These are phyloP conservation scores for Knoxia roxburghii DNA, from an alignment of 257 asterid species.

Conservation along the genomic window DNA sequence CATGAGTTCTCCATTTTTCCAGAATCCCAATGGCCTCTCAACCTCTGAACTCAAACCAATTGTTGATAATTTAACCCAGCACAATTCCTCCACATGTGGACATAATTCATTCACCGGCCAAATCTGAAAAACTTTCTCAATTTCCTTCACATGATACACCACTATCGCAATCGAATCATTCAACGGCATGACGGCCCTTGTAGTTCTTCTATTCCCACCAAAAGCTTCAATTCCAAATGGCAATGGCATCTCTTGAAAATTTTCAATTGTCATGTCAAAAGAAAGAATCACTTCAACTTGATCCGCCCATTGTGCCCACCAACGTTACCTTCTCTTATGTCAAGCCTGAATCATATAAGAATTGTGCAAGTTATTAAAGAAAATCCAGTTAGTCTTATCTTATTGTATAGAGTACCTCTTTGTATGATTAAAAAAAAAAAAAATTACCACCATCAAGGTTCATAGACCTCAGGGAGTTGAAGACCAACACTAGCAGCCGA, in stretches of 20 bases:
- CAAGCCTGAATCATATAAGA: too few relatives aligned
- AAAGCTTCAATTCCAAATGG: conserved; percentile 33
- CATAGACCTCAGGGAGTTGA: conserved; percentile 70
- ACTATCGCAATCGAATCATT: conserved; percentile 39
- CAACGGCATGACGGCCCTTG: conserved; percentile 41
- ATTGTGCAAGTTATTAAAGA: too few relatives aligned
- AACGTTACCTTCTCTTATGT: too few relatives aligned
- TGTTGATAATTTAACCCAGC: conserved; percentile 32
- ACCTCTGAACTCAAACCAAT: conserved; percentile 44
- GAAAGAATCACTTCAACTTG: conserved; percentile 42
- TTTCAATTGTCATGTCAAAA: conserved; percentile 30
- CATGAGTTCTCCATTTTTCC: conserved; percentile 28
- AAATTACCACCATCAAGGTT: too few relatives aligned
- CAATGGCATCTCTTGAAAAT: conserved; percentile 34
- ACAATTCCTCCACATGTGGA: too few relatives aligned
- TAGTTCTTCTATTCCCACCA: conserved; percentile 40
- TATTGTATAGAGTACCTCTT: too few relatives aligned
- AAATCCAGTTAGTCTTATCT: too few relatives aligned
- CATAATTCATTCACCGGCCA: conserved; percentile 41
- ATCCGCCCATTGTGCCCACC: conserved; percentile 53
- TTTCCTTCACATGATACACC: conserved; percentile 32
- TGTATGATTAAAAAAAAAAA: too few relatives aligned
- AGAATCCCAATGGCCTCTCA: conserved; percentile 52
- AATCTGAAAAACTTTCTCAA: conserved; percentile 33
- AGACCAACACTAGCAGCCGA: conserved; percentile 96